A percentile compares a stretch with the other conserved stretches of the same genome.
Conservation (phyloP, 176 grass and related monocot species). For the Chrysopogon serrulatus region DNA sequence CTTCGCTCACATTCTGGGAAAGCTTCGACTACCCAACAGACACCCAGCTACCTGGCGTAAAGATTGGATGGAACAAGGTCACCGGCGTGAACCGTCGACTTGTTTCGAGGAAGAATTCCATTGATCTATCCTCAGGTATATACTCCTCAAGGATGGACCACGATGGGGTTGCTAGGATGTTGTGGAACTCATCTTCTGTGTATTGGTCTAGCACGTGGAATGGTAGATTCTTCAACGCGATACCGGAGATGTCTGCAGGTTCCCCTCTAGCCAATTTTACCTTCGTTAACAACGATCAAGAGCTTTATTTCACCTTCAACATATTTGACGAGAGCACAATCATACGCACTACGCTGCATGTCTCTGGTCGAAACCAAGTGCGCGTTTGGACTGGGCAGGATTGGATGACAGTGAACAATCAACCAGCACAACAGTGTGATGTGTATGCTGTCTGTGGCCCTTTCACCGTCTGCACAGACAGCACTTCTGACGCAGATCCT, state of each 20-base stretch:
- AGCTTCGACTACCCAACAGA: conserved; percentile 64
- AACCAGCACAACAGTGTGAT: conserved; percentile 28
- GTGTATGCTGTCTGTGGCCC: conserved; percentile 51
- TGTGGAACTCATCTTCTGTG: neutral
- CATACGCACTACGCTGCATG: neutral
- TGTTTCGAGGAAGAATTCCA: conserved; percentile 32
- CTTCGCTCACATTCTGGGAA: conserved; percentile 45
- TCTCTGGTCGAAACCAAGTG: conserved; percentile 8
- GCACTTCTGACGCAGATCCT: neutral
- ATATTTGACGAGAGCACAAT: neutral
- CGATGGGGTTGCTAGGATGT: neutral
- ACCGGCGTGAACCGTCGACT: conserved; percentile 24
- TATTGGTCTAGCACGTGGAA: conserved; percentile 45
- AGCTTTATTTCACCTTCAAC: conserved; percentile 16
- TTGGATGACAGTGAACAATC: conserved; percentile 9
- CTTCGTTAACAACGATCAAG: conserved; percentile 8
- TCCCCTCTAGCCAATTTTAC: neutral
- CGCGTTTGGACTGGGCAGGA: neutral
- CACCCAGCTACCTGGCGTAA: conserved; percentile 31
- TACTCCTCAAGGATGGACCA: conserved; percentile 9
- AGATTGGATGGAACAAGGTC: conserved; percentile 42
- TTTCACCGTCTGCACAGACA: conserved; percentile 29
- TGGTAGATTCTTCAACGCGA: conserved; percentile 18
- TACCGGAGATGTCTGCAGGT: conserved; percentile 21
- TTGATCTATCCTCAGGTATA: conserved; percentile 23